phyloP scores from a whole-genome alignment of 108 stramenopile species.

The Epipyxis sp. region DNA sequence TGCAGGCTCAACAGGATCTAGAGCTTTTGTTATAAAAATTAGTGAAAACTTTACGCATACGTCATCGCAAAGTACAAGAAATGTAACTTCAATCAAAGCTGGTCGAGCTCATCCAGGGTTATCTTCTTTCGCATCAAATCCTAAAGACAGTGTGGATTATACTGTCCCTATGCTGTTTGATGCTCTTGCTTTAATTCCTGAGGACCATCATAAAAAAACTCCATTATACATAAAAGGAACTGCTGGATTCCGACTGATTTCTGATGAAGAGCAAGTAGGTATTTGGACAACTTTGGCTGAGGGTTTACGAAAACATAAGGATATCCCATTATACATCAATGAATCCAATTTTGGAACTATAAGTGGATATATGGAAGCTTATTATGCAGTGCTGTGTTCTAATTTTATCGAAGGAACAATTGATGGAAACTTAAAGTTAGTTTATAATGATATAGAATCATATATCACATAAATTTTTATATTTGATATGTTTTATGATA shows the following conservation, averaged over 20 bases:
- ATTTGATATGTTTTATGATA: neutral
- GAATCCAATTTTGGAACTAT: slow-evolving; percentile 44
- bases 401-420: slow-evolving; percentile 48
- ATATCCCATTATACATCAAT: slow-evolving; percentile 40
- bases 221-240: slow-evolving; percentile 51
- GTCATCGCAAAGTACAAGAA: neutral
- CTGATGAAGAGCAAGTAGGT: slow-evolving; percentile 36
- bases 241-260: slow-evolving; percentile 50
- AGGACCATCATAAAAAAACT: slow-evolving; percentile 30
- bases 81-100: slow-evolving; percentile 35
- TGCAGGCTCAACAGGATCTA: slow-evolving; percentile 27
- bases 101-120: slow-evolving; percentile 48
- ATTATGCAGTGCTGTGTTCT: slow-evolving; percentile 45
- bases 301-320: neutral
- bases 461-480: neutral
- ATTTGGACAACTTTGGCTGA: slow-evolving; percentile 41
- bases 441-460: neutral
- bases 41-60: too few relatives aligned
- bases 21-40: slow-evolving; percentile 7
- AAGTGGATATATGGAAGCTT: slow-evolving; percentile 44
- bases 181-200: slow-evolving; percentile 42
- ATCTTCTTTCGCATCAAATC: slow-evolving; percentile 38
- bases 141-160: slow-evolving; percentile 41
- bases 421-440: slow-evolving; percentile 44
- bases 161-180: slow-evolving; percentile 37